Evolutionary conservation across 2,329 filamentous ascomycete species (phyloP).

Genomic region (Aspergillus phoenicis): DNA sequence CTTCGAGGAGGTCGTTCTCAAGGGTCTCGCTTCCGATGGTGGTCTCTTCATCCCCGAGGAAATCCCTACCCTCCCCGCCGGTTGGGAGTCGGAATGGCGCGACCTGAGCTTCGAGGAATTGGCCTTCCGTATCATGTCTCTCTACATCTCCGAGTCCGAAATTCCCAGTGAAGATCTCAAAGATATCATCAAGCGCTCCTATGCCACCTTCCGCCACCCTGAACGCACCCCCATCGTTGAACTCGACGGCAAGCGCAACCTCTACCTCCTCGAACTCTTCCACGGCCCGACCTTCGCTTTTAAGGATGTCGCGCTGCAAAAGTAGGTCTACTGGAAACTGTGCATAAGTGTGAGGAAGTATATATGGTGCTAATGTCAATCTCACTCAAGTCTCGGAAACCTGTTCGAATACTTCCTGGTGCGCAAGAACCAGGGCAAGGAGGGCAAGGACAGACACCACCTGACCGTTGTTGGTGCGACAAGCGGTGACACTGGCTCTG

Average conservation of each 20-base stretch:
- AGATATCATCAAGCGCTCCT: conserved; percentile 79
- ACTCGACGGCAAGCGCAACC: conserved; percentile 69
- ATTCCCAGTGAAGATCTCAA: conserved; percentile 80
- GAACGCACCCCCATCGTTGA: conserved; percentile 78
- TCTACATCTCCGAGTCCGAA: conserved; percentile 83
- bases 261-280: conserved; percentile 91
- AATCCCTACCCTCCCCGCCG: conserved; percentile 27
- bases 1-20: conserved; percentile 88
- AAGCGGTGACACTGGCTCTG: conserved; percentile 84
- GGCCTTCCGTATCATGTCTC: conserved; percentile 74
- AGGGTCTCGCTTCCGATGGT: conserved; percentile 82
- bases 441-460: conserved; percentile 67
- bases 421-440: conserved; percentile 47
- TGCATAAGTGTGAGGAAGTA: not conserved
- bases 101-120: conserved; percentile 30
- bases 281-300: conserved; percentile 95
- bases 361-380: not conserved
- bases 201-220: conserved; percentile 80
- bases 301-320: conserved; percentile 63
- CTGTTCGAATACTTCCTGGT: conserved; percentile 62
- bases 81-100: conserved; percentile 30
- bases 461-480: conserved; percentile 86
- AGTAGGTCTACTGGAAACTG: not conserved
- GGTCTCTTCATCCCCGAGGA: conserved; percentile 84
- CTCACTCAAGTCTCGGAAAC: conserved; percentile 79